These are phyloP conservation scores for Entophlyctis helioformis DNA, from an alignment of 192 early-diverging fungal genomes.

Conservation along the genomic window DNA sequence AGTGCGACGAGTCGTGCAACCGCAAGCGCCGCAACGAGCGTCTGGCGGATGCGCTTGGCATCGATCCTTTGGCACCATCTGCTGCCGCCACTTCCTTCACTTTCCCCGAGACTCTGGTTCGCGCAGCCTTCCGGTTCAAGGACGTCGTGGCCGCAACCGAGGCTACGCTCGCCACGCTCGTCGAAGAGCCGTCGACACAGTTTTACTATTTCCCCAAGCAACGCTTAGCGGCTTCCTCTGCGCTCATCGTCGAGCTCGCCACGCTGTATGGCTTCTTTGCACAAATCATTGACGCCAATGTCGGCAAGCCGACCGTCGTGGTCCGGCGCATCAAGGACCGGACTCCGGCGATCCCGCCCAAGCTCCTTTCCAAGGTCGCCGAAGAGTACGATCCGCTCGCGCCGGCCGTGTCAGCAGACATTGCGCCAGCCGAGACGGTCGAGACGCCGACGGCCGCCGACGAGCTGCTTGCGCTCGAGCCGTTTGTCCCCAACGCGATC, in stretches of 20 bases:
- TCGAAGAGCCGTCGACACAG: constrained; percentile 36
- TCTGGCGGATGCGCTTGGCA: constrained; percentile 68
- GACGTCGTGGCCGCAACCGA: constrained; percentile 63
- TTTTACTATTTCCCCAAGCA: constrained; percentile 56
- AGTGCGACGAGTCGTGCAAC: constrained; percentile 75
- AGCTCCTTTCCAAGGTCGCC: constrained; percentile 8
- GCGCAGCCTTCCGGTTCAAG: constrained; percentile 50
- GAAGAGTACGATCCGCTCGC: constrained; percentile 3
- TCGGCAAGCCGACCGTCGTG: constrained; percentile 44
- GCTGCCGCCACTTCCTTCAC: constrained; percentile 11
- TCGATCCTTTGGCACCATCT: constrained; percentile 3
- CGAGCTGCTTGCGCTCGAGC: neutral
- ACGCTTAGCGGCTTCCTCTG: constrained; percentile 49
- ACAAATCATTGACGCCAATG: constrained; percentile 72
- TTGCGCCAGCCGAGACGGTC: neutral
- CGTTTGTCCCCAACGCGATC: constrained; percentile 5
- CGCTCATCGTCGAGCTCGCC: constrained; percentile 56
- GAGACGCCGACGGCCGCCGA: neutral
- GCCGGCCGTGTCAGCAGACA: neutral
- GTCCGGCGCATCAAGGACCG: constrained; percentile 28
- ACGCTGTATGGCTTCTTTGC: constrained; percentile 60
- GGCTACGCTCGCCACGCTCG: constrained; percentile 48
- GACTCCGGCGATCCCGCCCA: constrained; percentile 9
- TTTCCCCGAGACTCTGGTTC: constrained; percentile 53
- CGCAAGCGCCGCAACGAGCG: constrained; percentile 64